Percentiles rank a stretch among this genome's conserved stretches.
Evolutionary conservation across 2,329 filamentous ascomycete species (phyloP).

Genomic region (Fonsecaea nubica): DNA sequence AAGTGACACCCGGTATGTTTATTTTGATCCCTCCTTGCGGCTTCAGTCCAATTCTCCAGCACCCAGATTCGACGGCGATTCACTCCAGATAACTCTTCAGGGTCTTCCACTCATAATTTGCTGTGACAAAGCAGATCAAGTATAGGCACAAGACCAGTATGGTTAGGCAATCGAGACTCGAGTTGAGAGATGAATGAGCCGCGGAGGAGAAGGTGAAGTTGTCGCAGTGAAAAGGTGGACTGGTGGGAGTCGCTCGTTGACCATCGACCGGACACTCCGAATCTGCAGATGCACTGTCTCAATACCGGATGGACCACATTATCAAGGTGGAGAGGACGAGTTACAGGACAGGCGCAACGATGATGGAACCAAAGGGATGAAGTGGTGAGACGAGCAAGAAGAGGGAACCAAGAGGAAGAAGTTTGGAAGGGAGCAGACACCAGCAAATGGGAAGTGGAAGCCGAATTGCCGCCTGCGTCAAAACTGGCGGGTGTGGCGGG

Average conservation of each 20-base stretch:
- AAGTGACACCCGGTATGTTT: conserved; percentile 23
- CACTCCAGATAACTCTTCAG: conserved; percentile 15
- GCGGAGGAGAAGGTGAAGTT: not conserved
- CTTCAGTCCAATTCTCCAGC: conserved; percentile 18
- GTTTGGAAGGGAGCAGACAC: not conserved
- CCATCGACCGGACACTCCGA: not conserved
- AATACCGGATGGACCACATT: not conserved
- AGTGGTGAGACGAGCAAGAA: conserved; percentile 4
- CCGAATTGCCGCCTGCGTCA: conserved; percentile 15
- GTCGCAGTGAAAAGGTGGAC: not conserved
- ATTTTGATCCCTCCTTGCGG: conserved; percentile 15
- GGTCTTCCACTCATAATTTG: conserved; percentile 18
- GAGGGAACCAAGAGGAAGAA: conserved; percentile 1
- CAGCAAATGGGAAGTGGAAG: not conserved
- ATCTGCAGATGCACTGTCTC: not conserved
- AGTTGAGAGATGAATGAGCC: not conserved
- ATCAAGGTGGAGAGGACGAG: not conserved
- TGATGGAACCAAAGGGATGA: not conserved
- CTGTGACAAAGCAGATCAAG: not conserved
- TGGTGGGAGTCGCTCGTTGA: not conserved
- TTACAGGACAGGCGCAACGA: not conserved
- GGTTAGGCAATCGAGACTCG: not conserved
- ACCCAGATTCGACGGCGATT: conserved; percentile 9
- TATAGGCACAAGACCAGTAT: not conserved
- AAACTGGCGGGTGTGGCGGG: too few species aligned